Conservation (phyloP, 2,329 filamentous ascomycete genomes). For the Sarocladium oryzae region DNA sequence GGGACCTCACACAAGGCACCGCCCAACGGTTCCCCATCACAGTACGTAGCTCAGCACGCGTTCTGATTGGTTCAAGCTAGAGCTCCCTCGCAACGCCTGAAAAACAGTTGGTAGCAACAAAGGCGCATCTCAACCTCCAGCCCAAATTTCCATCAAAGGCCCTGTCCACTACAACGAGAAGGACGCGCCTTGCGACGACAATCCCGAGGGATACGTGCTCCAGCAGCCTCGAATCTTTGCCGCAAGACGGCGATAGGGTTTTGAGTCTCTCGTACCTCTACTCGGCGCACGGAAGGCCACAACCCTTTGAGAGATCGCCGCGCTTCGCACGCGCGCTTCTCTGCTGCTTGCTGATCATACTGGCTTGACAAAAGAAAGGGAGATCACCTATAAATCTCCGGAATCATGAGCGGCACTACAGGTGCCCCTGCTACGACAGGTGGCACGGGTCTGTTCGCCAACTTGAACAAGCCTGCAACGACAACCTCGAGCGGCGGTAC, state of each 20-base stretch:
- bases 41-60: slow-evolving; percentile 1
- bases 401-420: not conserved
- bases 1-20: too few relatives aligned
- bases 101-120: slow-evolving; percentile 1
- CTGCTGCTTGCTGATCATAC: too few relatives aligned
- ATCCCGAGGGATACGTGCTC: not conserved
- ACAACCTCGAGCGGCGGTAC: not conserved
- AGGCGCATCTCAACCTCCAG: not conserved
- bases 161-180: not conserved
- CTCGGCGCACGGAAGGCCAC: too few relatives aligned
- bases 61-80: slow-evolving; percentile 5
- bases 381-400: not conserved
- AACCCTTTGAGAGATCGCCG: not conserved
- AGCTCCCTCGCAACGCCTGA: slow-evolving; percentile 7
- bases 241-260: not conserved
- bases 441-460: not conserved
- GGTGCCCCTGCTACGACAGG: not conserved
- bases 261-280: not conserved
- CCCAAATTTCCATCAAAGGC: slow-evolving; percentile 5
- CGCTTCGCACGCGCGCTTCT: not conserved
- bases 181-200: slow-evolving; percentile 1
- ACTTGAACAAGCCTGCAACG: not conserved
- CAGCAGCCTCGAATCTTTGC: not conserved
- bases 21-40: too few relatives aligned
- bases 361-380: not conserved